A percentile compares a stretch with the other conserved stretches of the same genome.
Evolutionary conservation across 768 basidiomycete genomes (phyloP).

Genomic region (Hericium erinaceus): DNA sequence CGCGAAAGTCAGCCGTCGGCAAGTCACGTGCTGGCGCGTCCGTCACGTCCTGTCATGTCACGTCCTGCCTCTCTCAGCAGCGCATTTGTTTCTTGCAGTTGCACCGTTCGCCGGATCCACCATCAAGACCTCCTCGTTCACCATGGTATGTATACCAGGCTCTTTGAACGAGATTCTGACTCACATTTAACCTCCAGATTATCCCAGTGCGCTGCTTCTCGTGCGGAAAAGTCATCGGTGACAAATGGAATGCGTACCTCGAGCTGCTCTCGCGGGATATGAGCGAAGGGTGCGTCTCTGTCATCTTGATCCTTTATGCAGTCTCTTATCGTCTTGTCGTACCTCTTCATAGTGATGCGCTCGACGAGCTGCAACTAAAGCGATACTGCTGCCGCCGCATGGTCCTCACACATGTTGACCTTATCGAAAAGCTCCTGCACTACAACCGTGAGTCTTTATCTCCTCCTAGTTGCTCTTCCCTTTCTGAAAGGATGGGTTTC

Average conservation of each 20-base stretch:
- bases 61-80: no score
- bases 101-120: no score
- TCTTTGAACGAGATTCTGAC: no score
- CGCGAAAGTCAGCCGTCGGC: no score
- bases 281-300: conserved; percentile 70
- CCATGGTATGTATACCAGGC: neutral
- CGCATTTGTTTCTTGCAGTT: no score
- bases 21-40: no score
- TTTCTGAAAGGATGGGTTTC: neutral
- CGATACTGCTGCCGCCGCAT: conserved; percentile 95
- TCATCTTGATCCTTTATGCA: neutral
- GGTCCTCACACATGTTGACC: conserved; percentile 95
- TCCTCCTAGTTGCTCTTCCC: neutral
- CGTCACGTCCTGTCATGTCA: no score
- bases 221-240: conserved; percentile 94
- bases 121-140: neutral
- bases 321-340: neutral
- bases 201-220: conserved; percentile 95
- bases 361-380: conserved; percentile 83
- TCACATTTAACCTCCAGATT: conserved; percentile 57
- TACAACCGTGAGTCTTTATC: conserved; percentile 71
- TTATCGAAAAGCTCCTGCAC: conserved; percentile 93
- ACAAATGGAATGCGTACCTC: conserved; percentile 89
- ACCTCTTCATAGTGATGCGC: conserved; percentile 54
- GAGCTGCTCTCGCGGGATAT: conserved; percentile 71